These are phyloP conservation scores for Monosporascus sp. DNA, from an alignment of 2,329 filamentous ascomycete genomes.

Conservation along the genomic window DNA sequence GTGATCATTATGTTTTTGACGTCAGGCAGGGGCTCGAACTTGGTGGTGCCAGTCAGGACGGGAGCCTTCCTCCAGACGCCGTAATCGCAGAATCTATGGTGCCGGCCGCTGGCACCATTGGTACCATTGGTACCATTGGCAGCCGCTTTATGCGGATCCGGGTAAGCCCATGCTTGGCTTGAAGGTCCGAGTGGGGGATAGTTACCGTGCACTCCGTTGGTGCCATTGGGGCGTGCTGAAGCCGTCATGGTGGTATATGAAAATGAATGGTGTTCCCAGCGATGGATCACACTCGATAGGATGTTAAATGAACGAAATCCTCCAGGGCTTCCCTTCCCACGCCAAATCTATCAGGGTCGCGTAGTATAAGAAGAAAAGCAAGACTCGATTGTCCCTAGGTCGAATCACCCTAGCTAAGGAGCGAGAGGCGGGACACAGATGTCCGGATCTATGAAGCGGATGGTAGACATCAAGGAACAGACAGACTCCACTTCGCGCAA, in stretches of 20 bases:
- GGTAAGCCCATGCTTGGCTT: conserved; percentile 6
- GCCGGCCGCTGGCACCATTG: conserved; percentile 6
- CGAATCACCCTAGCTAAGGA: not conserved
- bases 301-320: not conserved
- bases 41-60: conserved; percentile 62
- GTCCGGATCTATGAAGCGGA: not conserved
- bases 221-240: conserved; percentile 17
- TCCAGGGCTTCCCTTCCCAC: not conserved
- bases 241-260: conserved; percentile 16
- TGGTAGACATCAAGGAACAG: not conserved
- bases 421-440: not conserved
- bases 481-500: not conserved
- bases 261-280: not conserved
- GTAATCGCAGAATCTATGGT: conserved; percentile 47
- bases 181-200: conserved; percentile 1
- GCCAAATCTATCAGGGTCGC: not conserved
- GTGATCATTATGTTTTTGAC: conserved; percentile 80
- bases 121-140: conserved; percentile 5
- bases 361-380: not conserved
- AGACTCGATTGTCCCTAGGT: no score
- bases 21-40: conserved; percentile 62
- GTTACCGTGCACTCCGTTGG: conserved; percentile 22
- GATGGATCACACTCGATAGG: not conserved
- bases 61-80: conserved; percentile 69
- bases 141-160: conserved; percentile 10